Percentiles rank a stretch among this genome's conserved stretches.
Conservation (phyloP, 805 yeast species). For the Torulaspora microellipsoides region DNA sequence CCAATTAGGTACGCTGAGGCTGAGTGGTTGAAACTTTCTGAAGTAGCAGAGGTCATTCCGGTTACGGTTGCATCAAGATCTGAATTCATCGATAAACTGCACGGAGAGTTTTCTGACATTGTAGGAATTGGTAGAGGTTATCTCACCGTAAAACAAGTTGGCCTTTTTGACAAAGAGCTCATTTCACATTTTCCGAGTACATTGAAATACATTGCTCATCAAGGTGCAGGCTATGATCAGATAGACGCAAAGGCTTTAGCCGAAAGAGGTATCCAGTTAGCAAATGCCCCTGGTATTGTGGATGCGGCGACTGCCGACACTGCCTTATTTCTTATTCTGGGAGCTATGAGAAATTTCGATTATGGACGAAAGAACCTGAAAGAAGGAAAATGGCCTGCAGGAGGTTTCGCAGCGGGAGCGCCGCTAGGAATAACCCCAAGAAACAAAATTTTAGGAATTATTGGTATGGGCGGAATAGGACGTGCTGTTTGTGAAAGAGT, state of each 20-base stretch:
- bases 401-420: conserved; percentile 54
- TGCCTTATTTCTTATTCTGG: conserved; percentile 51
- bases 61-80: conserved; percentile 2
- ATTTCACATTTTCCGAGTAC: conserved; percentile 46
- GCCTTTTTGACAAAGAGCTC: conserved; percentile 56
- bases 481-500: conserved; percentile 66
- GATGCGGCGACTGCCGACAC: conserved; percentile 66
- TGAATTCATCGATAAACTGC: conserved; percentile 3
- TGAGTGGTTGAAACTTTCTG: conserved; percentile 3
- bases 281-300: conserved; percentile 58
- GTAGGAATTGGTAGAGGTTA: conserved; percentile 44
- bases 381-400: conserved; percentile 54
- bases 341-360: conserved; percentile 61
- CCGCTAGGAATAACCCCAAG: conserved; percentile 64
- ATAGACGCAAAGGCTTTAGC: conserved; percentile 49
- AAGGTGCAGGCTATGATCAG: conserved; percentile 70
- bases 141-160: conserved; percentile 45
- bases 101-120: conserved; percentile 26
- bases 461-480: conserved; percentile 89
- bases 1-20: conserved; percentile 3
- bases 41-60: conserved; percentile 2
- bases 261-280: conserved; percentile 47
- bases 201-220: conserved; percentile 46
- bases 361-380: conserved; percentile 47
- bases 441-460: conserved; percentile 66